Conservation (phyloP, 495 filamentous ascomycete genomes). For the Barbatosphaeria neglecta region DNA sequence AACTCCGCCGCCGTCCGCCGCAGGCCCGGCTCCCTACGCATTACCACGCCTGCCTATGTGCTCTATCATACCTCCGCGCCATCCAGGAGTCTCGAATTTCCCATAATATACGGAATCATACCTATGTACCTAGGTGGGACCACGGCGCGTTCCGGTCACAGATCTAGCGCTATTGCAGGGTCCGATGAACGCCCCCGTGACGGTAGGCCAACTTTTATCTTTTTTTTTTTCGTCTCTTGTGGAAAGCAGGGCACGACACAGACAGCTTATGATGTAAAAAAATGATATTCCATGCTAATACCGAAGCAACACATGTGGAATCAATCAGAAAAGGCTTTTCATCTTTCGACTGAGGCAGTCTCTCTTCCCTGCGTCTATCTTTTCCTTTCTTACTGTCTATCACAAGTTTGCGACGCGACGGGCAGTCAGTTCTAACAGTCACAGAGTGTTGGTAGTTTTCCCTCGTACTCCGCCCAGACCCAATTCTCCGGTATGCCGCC, state of each 20-base stretch:
- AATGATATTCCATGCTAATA: constrained; percentile 82
- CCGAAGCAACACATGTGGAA: constrained; percentile 70
- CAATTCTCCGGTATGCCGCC: too few relatives aligned
- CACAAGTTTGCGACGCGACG: constrained; percentile 5
- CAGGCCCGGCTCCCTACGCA: too few relatives aligned
- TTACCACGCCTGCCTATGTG: too few relatives aligned
- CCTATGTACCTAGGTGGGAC: background rate
- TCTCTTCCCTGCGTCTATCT: constrained; percentile 3
- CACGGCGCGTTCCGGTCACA: background rate
- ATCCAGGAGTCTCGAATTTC: background rate
- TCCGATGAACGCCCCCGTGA: background rate
- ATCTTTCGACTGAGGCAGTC: constrained; percentile 82
- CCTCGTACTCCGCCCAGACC: too few relatives aligned
- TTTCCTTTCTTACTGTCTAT: background rate
- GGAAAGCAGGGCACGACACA: constrained; percentile 3
- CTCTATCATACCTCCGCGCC: background rate
- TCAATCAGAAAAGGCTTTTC: constrained; percentile 74
- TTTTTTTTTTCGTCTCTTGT: constrained; percentile 5
- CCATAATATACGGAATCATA: too few relatives aligned
- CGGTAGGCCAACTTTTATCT: background rate
- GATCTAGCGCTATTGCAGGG: background rate
- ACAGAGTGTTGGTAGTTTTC: too few relatives aligned
- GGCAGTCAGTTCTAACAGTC: too few relatives aligned
- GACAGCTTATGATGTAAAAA: constrained; percentile 18
- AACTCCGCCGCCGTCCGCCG: background rate